Evolutionary conservation across 1,284 basidiomycete genomes (phyloP), one percentile per base, ranked within the genome.

Genomic region (Wallemia ichthyophaga): DNA sequence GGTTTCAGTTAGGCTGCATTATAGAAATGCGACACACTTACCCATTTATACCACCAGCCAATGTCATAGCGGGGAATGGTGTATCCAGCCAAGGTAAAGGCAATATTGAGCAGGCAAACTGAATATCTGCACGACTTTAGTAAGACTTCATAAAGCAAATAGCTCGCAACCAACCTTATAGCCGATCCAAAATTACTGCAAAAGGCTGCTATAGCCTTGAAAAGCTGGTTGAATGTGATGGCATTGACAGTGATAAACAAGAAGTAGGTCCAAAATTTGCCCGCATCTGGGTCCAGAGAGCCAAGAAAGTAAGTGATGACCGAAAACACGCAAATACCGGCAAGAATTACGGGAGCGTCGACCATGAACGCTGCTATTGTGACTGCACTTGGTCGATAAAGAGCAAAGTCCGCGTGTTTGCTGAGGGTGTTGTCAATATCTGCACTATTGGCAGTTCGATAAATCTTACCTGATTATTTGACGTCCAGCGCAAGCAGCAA

Each of bases 201-300:
- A 5, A 48, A 5, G 13, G 13, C n/a, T 5, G 37, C 37, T 3
- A 48, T 19, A 21, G 13, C 9, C n/a, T 48, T 48, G n/a, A 17
- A 48, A 5, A 48, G 37, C n/a, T 48, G 37, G n/a, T 48, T 48
- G n/a, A 48, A 48, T 21, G 37, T 48, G n/a, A 48, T 21, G 7
- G 37, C 37, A 19, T 48, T 48, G 37, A 48, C 11, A 5, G 37
- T 17, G 37, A 53, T 62, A 48, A 68, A 63, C 3, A 68, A 37
- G 67, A 71, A 67, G 64, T 68, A 70, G 21, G 69, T 67, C 66
- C 73, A 75, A 68, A 73, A 76, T 0, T 71, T 73, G 3, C 74
- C 73, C 1, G 68, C 73, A 3, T 64, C 69, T 1, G 64, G 62
- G 54, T 67, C 66, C 0, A 76, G 66, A 24, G 73, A 73, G 23